These are phyloP conservation scores for Lentinus tigrinus DNA, from an alignment of 768 basidiomycete genomes.

Conservation along the genomic window DNA sequence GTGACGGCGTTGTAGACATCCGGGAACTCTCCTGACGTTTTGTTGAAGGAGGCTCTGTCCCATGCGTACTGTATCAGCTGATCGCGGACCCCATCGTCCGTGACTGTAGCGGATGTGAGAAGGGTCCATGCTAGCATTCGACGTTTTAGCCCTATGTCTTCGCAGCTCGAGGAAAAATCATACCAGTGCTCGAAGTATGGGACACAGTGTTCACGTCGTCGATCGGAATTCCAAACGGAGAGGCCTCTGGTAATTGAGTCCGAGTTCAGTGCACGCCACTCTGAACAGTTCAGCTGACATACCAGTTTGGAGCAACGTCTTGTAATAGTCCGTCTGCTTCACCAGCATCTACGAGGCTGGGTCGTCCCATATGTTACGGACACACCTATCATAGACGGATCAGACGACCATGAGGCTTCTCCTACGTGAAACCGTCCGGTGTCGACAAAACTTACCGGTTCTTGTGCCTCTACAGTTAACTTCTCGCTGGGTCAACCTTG, in stretches of 20 bases:
- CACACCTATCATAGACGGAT: too few relatives aligned
- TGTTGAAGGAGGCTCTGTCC: conserved; percentile 4
- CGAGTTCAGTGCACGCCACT: too few relatives aligned
- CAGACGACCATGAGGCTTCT: too few relatives aligned
- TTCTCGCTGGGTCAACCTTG: too few relatives aligned
- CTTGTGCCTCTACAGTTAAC: too few relatives aligned
- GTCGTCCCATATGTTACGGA: too few relatives aligned
- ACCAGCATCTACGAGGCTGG: too few relatives aligned
- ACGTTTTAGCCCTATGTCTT: not conserved
- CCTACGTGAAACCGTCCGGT: too few relatives aligned
- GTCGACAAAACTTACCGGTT: too few relatives aligned
- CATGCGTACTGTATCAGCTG: conserved; percentile 2
- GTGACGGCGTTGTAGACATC: not conserved
- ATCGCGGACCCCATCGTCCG: conserved; percentile 10
- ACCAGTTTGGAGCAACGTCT: too few relatives aligned
- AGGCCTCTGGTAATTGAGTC: not conserved
- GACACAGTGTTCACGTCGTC: not conserved
- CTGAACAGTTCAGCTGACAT: too few relatives aligned
- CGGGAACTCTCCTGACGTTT: conserved; percentile 4
- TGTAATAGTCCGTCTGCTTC: too few relatives aligned
- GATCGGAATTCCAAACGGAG: conserved; percentile 1
- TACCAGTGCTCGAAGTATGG: not conserved
- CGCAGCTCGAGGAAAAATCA: not conserved
- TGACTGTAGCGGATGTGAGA: conserved; percentile 13
- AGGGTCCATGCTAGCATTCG: conserved; percentile 10